These are phyloP conservation scores for Agroathelia rolfsii DNA, from an alignment of 1,284 basidiomycete genomes.

Conservation along the genomic window DNA sequence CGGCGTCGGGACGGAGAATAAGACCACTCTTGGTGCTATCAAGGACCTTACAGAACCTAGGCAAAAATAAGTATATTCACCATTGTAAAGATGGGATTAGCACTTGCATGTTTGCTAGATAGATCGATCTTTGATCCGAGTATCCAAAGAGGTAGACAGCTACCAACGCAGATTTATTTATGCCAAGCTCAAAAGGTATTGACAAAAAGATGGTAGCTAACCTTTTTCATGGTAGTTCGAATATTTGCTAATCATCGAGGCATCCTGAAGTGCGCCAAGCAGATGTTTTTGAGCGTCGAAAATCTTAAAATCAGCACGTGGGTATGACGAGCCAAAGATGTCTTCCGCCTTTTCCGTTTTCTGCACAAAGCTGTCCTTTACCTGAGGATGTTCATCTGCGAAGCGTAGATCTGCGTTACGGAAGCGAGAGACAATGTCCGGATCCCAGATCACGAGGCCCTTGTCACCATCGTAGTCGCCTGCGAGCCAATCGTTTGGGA, in stretches of 20 bases:
- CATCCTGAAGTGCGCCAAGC: slow-evolving; percentile 23
- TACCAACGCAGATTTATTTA: slow-evolving; percentile 9
- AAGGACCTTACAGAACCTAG: slow-evolving; percentile 28
- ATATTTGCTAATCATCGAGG: slow-evolving; percentile 27
- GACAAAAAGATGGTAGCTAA: too few relatives aligned
- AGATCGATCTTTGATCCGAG: slow-evolving; percentile 17
- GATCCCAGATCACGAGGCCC: slow-evolving; percentile 29
- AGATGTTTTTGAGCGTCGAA: slow-evolving; percentile 25
- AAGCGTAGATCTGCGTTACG: slow-evolving; percentile 22
- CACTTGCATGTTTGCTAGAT: slow-evolving; percentile 28
- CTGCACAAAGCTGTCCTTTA: slow-evolving; percentile 20
- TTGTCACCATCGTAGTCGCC: slow-evolving; percentile 40
- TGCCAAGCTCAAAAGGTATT: slow-evolving; percentile 14
- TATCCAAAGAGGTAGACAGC: slow-evolving; percentile 20
- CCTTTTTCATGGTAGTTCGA: slow-evolving; percentile 29
- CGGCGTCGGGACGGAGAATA: slow-evolving; percentile 13
- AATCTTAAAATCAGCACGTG: slow-evolving; percentile 12
- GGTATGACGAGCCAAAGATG: slow-evolving; percentile 14
- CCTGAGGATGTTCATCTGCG: slow-evolving; percentile 21
- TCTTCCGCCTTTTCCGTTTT: slow-evolving; percentile 23
- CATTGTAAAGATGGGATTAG: slow-evolving; percentile 1
- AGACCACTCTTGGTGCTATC: slow-evolving; percentile 30
- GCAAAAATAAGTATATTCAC: background rate
- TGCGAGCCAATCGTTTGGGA: slow-evolving; percentile 9
- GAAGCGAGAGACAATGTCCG: slow-evolving; percentile 25